Evolutionary conservation across 177 flowering plant species (phyloP).

Genomic region (Telopea speciosissima): DNA sequence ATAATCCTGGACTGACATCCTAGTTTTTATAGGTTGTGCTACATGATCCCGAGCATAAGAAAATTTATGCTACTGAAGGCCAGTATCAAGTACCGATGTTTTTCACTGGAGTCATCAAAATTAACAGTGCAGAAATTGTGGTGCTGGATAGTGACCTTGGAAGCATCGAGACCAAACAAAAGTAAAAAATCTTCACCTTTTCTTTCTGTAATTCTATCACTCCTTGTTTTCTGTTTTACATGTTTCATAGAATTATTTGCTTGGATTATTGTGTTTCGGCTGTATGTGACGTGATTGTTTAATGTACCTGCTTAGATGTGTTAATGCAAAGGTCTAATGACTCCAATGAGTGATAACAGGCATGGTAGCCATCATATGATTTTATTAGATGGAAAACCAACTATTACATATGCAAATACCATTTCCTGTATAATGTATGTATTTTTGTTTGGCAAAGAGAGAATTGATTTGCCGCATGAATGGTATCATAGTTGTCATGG

Average conservation of each 20-base stretch:
- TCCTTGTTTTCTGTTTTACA: background rate
- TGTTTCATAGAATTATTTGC: background rate
- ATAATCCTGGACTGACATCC: constrained; percentile 5
- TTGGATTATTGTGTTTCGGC: background rate
- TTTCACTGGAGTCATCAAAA: constrained; percentile 60
- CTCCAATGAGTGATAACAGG: background rate
- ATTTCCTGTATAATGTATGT: no score
- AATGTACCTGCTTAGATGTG: background rate
- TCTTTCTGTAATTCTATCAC: no score
- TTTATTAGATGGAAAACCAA: background rate
- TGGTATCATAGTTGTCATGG: no score
- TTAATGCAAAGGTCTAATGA: background rate
- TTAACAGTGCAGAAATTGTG: constrained; percentile 62
- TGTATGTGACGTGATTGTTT: background rate
- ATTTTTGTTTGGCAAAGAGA: no score
- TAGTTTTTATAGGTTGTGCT: constrained; percentile 45
- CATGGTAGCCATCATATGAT: background rate
- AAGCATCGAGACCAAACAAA: constrained; percentile 56
- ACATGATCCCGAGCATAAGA: constrained; percentile 56
- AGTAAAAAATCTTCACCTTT: constrained; percentile 42
- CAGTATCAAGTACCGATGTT: constrained; percentile 43
- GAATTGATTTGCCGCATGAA: no score
- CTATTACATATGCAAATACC: background rate
- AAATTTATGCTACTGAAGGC: constrained; percentile 67
- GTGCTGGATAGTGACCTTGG: constrained; percentile 84